Base-by-base conservation (phyloP, 768 basidiomycete genomes). In the Trametopsis cervina region DNA sequence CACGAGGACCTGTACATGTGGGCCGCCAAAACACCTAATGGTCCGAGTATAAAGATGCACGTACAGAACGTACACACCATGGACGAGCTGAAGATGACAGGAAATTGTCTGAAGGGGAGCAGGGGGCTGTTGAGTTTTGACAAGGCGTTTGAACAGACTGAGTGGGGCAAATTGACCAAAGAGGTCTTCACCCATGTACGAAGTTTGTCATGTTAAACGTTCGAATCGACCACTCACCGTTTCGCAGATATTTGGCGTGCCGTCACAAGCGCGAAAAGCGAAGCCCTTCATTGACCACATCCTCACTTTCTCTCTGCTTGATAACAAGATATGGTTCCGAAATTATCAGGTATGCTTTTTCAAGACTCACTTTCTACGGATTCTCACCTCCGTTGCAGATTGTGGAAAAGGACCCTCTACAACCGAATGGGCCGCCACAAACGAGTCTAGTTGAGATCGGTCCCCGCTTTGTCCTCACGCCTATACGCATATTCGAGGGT, bases 51-150 rank as follows among this genome's bases (percentile, higher is more conserved):
- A 61, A 97, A 97, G 66, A 77, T 97, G 74, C 96, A 98, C 61
- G 95, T 97, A 13, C 94, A 96, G 68, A 99, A 98, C 62, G 76
- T 95, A 46, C 96, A 99, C 66, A 99, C 96, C 37, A 98, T 98
- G 96, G 96, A 98, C 69, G 96, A 99, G 66, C 75, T 99, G 55
- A 98, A 98, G 72, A 89, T 99, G 94, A 95, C 93, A 5, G 96
- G 96, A 25, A 98, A 99, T 65, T 99, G 96, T 66, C 67, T 99
- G 56, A 96, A 95, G 68, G 96, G 96, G 15, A 89, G 89, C 60
- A 72, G 96, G 45, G 95, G 94, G 4, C 69, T 98, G 46, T 69
- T 98, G 54, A 89, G 88, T 62, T 99, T 99, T 63, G 94, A 96
- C 67, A 78, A 83, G 51, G 79, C 73, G 37, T 98, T 96, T 65